phyloP scores from a whole-genome alignment of 495 filamentous ascomycete genomes.

The Apiosordaria backusii region DNA sequence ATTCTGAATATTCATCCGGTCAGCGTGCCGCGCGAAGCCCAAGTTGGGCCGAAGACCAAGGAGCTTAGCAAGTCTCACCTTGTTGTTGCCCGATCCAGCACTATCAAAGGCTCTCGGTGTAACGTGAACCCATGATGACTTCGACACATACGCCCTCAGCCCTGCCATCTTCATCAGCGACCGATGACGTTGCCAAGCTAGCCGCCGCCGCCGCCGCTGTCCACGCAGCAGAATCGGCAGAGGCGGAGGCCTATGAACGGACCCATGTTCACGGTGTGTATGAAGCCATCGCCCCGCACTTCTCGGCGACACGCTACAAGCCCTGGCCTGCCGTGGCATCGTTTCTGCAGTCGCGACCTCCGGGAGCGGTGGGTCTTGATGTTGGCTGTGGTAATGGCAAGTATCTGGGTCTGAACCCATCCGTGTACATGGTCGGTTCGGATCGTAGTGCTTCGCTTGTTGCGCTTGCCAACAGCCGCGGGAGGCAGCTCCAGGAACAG shows the following conservation, averaged over 20 bases:
- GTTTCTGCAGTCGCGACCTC: constrained; percentile 64
- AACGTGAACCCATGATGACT: constrained; percentile 6
- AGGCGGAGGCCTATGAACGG: constrained; percentile 64
- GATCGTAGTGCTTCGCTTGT: constrained; percentile 81
- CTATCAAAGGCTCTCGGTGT: neutral
- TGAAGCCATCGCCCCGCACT: constrained; percentile 90
- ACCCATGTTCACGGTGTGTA: constrained; percentile 90
- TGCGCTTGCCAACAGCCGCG: constrained; percentile 64
- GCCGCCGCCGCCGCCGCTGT: constrained; percentile 17
- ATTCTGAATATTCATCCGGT: neutral
- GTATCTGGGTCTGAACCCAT: constrained; percentile 75
- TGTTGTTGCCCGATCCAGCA: neutral
- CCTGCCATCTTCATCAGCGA: constrained; percentile 31
- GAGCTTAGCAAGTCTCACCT: constrained; percentile 1
- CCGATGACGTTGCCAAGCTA: constrained; percentile 31
- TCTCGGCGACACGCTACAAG: constrained; percentile 94
- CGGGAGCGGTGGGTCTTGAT: constrained; percentile 83
- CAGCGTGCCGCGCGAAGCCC: constrained; percentile 2
- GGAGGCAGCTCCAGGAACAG: constrained; percentile 45
- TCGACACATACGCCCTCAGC: constrained; percentile 21
- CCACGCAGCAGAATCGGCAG: constrained; percentile 18
- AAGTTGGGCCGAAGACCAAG: constrained; percentile 8
- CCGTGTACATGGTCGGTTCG: constrained; percentile 79
- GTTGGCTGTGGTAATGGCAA: constrained; percentile 97
- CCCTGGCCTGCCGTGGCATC: constrained; percentile 89